A percentile compares a stretch with the other conserved stretches of the same genome.
Evolutionary conservation across 345 rosid genomes (phyloP).

Genomic region (Rhodamnia rubescens): DNA sequence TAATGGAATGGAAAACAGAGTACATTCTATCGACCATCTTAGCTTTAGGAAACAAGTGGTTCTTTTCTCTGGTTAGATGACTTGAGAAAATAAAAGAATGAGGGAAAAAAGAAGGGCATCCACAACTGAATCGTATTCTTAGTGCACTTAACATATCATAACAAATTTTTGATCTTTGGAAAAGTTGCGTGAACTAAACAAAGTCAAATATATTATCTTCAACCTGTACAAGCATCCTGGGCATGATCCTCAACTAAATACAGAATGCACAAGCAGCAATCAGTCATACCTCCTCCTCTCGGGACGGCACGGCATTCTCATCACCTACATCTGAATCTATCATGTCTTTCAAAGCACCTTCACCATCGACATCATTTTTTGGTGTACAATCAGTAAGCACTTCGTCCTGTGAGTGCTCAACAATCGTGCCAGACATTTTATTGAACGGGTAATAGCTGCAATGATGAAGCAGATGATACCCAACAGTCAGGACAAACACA

Average conservation of each 20-base stretch:
- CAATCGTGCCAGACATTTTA: constrained; percentile 11
- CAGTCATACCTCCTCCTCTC: constrained; percentile 32
- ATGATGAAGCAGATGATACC: no score
- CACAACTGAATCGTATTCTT: not conserved
- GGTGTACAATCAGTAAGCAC: constrained; percentile 8
- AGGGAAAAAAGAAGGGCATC: not conserved
- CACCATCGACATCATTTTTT: constrained; percentile 4
- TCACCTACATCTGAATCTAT: constrained; percentile 11
- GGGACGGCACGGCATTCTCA: constrained; percentile 20
- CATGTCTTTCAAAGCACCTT: not conserved
- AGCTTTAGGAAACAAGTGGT: not conserved
- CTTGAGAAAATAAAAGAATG: not conserved
- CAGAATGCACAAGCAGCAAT: not conserved
- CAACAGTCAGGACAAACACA: not conserved
- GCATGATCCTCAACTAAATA: not conserved
- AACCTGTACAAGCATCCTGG: not conserved
- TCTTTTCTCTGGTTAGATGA: not conserved
- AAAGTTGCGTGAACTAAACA: not conserved
- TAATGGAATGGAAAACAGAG: not conserved
- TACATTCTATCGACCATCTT: not conserved
- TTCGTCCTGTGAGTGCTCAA: constrained; percentile 27
- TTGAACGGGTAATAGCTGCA: not conserved
- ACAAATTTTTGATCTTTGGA: not conserved
- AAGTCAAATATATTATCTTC: not conserved
- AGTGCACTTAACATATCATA: not conserved